Evolutionary conservation across 371 early-diverging fungal species (phyloP), one percentile per base, ranked within the genome.

Genomic region (Batkoa obscura): DNA sequence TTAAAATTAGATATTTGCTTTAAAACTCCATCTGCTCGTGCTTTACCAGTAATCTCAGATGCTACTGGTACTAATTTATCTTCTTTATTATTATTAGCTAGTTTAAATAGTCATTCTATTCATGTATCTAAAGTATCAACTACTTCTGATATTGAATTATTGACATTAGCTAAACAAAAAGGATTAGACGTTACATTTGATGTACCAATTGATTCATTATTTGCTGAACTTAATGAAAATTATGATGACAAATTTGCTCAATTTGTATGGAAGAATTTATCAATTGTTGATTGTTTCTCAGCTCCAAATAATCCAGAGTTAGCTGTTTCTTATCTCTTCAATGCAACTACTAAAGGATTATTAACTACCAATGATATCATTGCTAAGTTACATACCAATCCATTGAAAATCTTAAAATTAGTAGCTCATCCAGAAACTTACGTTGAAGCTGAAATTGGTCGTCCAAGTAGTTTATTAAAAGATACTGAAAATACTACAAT

Each of bases 151-250:
- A 69, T 96, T 59, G 78, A 74, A 10, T 68, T 94, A 65, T 84
- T 96, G 50, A 68, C 72, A 13, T 73, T 92, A 67, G 78, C 79
- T 60, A 93, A 91, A 73, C 79, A 87, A 50, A 85, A 84, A 65
- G 90, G 86, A n/a, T 70, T 90, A n/a, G 63, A 70, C 31, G 88
- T 92, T 33, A 90, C 92, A 13, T 96, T 92, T 70, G 97, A 94
- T 63, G 90, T 90, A 15, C 65, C 78, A 37, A 74, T 90, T n/a
- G 81, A 84, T 62, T 67, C 81, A 23, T 70, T 94, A 50, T 91
- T 91, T 73, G 23, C 23, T 23, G 71, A 84, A 53, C 64, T 68
- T 15, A 65, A 65, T 9, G 56, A 58, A 59, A 23, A 35, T 58
- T 66, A 42, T 47, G 72, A 36, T 63, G 77, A 68, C 57, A 62